A percentile compares a stretch with the other conserved stretches of the same genome.
Conservation (phyloP, 176 grass and related monocot genomes). For the Triticum urartu region DNA sequence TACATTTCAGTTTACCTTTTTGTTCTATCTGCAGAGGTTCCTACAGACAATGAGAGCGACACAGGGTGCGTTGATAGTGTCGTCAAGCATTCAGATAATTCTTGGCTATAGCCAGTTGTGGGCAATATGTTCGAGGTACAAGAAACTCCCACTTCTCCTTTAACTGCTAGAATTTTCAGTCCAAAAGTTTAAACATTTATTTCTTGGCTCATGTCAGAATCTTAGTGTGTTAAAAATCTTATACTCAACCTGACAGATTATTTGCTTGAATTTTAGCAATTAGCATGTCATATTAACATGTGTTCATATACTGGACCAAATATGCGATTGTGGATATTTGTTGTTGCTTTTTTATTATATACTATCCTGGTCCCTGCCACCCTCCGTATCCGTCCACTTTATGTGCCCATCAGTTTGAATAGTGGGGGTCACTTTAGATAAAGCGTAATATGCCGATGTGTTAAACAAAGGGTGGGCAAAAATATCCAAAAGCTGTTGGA, state of each 20-base stretch:
- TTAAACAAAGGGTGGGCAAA: conserved; percentile 19
- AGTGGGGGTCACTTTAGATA: conserved; percentile 38
- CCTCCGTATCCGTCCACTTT: conserved; percentile 34
- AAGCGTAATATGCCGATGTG: conserved; percentile 26
- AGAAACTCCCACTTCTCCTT: background rate
- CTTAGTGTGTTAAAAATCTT: background rate
- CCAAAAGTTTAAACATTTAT: background rate
- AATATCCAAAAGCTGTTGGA: conserved; percentile 14
- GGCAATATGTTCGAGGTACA: conserved; percentile 97
- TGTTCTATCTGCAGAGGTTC: conserved; percentile 67
- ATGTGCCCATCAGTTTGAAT: conserved; percentile 35
- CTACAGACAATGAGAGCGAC: conserved; percentile 76
- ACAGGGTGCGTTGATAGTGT: conserved; percentile 86
- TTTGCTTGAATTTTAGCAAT: background rate
- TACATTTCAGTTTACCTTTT: background rate
- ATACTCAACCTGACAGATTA: background rate
- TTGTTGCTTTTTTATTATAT: conserved; percentile 23
- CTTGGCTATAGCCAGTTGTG: conserved; percentile 93
- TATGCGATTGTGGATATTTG: conserved; percentile 18
- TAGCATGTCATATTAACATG: conserved; percentile 14
- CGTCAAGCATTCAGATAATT: conserved; percentile 97
- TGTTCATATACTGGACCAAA: conserved; percentile 18
- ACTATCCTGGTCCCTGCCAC: background rate
- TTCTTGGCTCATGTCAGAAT: conserved; percentile 3
- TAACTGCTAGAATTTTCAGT: background rate